These are phyloP conservation scores for Poa pratensis DNA, from an alignment of 176 grass and related monocot genomes.

Conservation along the genomic window DNA sequence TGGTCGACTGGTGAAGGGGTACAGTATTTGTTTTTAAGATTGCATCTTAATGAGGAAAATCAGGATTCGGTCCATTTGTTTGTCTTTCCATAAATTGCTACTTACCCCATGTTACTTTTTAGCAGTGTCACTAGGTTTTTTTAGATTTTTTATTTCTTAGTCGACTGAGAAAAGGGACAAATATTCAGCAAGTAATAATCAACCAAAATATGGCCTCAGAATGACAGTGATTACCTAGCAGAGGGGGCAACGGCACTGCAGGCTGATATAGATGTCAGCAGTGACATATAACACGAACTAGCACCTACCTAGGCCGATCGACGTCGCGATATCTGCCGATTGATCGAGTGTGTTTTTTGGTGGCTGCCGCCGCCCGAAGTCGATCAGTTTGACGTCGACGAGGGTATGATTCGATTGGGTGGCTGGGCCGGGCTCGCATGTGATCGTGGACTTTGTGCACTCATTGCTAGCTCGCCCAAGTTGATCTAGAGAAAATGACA, in stretches of 20 bases:
- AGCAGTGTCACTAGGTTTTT: neutral
- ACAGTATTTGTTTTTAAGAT: neutral
- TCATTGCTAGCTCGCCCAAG: slow-evolving; percentile 14
- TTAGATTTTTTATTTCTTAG: neutral
- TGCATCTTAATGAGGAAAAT: neutral
- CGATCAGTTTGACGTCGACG: slow-evolving; percentile 22
- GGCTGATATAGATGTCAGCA: slow-evolving; percentile 35
- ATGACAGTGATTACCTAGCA: neutral
- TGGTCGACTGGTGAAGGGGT: neutral
- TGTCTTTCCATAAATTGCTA: neutral
- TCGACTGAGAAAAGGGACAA: neutral
- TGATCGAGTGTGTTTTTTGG: neutral
- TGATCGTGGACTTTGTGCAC: slow-evolving; percentile 42
- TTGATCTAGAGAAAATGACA: slow-evolving; percentile 38
- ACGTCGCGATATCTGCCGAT: slow-evolving; percentile 29
- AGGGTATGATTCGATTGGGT: neutral
- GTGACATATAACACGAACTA: slow-evolving; percentile 53
- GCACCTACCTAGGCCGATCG: slow-evolving; percentile 2
- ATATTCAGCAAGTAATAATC: no score
- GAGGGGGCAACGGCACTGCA: neutral
- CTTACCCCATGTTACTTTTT: neutral
- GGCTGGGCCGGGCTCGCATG: slow-evolving; percentile 16
- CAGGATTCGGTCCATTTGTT: neutral
- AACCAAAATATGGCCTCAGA: neutral
- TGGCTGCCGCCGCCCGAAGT: slow-evolving; percentile 27